Percentiles rank a stretch among this genome's conserved stretches.
Evolutionary conservation across 2,329 filamentous ascomycete species (phyloP).

Genomic region (Thermomyces lanuginosus): DNA sequence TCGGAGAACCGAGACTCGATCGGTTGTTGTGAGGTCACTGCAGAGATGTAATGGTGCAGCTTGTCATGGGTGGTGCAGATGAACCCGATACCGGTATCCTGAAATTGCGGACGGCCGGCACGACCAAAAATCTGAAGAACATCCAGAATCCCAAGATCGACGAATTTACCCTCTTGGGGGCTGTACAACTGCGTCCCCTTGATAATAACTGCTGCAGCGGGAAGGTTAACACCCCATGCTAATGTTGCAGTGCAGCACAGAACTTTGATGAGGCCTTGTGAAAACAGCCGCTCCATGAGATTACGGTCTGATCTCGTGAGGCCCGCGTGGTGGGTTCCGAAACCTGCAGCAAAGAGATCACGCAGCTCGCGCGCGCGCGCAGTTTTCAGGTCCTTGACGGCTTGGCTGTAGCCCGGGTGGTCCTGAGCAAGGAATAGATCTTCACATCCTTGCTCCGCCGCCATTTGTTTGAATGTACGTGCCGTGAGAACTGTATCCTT

Average conservation of each 20-base stretch:
- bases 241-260: constrained; percentile 96
- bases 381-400: constrained; percentile 67
- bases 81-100: constrained; percentile 94
- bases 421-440: constrained; percentile 69
- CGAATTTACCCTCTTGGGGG: constrained; percentile 87
- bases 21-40: constrained; percentile 87
- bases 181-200: constrained; percentile 97
- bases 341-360: constrained; percentile 74
- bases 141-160: constrained; percentile 89
- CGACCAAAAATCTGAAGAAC: constrained; percentile 97
- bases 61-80: constrained; percentile 96
- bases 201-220: constrained; percentile 90
- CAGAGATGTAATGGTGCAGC: constrained; percentile 73
- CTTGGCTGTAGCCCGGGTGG: constrained; percentile 66
- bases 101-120: constrained; percentile 92
- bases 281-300: constrained; percentile 83
- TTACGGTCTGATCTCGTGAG: constrained; percentile 92
- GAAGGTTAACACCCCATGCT: constrained; percentile 97
- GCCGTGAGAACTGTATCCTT: constrained; percentile 87
- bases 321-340: constrained; percentile 91
- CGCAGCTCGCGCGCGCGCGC: constrained; percentile 75
- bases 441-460: constrained; percentile 58
- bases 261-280: constrained; percentile 83
- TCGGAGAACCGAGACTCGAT: constrained; percentile 95
- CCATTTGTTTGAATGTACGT: constrained; percentile 71